These are phyloP conservation scores for Ascochyta rabiei DNA, from an alignment of 2,329 filamentous ascomycete species.

Conservation along the genomic window DNA sequence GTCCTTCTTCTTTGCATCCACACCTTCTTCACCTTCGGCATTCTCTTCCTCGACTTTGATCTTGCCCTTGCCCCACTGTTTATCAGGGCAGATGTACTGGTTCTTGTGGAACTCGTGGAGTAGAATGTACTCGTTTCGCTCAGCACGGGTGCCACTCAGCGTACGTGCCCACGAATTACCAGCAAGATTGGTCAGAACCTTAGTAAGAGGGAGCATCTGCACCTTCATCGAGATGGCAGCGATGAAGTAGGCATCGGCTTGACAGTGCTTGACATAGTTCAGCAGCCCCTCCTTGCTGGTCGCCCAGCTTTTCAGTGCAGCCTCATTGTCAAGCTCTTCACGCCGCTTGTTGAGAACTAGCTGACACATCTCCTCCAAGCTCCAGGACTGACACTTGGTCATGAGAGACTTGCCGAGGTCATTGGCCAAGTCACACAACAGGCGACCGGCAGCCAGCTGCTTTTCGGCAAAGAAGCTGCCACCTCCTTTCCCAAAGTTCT, in stretches of 20 bases:
- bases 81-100: slow-evolving; percentile 98
- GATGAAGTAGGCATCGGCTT: slow-evolving; percentile 95
- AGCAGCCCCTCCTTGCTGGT: slow-evolving; percentile 82
- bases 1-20: slow-evolving; percentile 92
- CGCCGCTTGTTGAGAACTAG: slow-evolving; percentile 81
- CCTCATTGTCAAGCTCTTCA: slow-evolving; percentile 87
- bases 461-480: slow-evolving; percentile 93
- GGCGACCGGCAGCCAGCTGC: slow-evolving; percentile 83
- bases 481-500: slow-evolving; percentile 81
- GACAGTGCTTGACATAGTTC: slow-evolving; percentile 92
- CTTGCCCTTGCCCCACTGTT: slow-evolving; percentile 79
- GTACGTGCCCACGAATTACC: slow-evolving; percentile 99
- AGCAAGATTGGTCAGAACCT: slow-evolving; percentile 93
- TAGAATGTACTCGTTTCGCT: slow-evolving; percentile 98
- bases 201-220: slow-evolving; percentile 91
- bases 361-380: slow-evolving; percentile 94
- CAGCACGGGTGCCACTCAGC: slow-evolving; percentile 90
- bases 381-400: slow-evolving; percentile 98
- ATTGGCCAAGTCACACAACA: slow-evolving; percentile 93
- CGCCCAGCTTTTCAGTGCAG: slow-evolving; percentile 84
- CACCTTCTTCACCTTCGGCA: slow-evolving; percentile 70
- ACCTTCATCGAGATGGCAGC: slow-evolving; percentile 86
- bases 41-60: slow-evolving; percentile 74
- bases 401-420: slow-evolving; percentile 97
- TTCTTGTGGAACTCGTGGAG: slow-evolving; percentile 95